Conservation (phyloP, 768 basidiomycete genomes). For the Rhodosporidiobolus sp. region DNA sequence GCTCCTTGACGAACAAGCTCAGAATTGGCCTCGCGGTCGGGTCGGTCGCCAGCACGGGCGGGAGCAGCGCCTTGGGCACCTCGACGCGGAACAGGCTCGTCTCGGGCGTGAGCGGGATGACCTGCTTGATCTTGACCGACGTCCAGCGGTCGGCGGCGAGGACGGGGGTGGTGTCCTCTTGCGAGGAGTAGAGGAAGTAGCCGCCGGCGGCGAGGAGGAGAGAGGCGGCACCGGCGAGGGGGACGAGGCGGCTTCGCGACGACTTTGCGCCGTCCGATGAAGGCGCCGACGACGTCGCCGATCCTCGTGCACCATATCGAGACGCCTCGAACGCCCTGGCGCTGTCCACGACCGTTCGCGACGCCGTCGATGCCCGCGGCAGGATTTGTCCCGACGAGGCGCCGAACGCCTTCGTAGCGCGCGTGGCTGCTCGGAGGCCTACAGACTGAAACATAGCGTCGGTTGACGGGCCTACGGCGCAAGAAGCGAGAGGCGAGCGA, state of each 20-base stretch:
- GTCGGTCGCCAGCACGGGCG: slow-evolving; percentile 5
- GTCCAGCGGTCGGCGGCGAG: slow-evolving; percentile 39
- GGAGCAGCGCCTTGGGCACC: slow-evolving; percentile 28
- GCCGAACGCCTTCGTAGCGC: no score
- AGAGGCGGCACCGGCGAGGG: neutral
- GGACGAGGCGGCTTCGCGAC: neutral
- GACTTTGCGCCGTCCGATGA: neutral
- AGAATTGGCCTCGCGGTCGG: slow-evolving; percentile 28
- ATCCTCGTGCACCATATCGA: neutral
- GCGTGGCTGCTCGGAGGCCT: no score
- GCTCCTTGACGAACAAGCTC: slow-evolving; percentile 42
- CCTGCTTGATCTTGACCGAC: slow-evolving; percentile 23
- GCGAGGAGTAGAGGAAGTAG: neutral
- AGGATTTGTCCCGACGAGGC: no score
- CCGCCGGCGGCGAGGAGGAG: neutral
- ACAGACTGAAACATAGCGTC: no score
- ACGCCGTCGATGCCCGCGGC: no score
- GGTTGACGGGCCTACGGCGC: no score
- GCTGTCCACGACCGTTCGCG: no score
- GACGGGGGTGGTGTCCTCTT: neutral
- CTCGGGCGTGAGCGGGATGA: slow-evolving; percentile 32
- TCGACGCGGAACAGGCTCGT: slow-evolving; percentile 36
- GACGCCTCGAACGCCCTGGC: no score
- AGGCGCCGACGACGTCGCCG: neutral
- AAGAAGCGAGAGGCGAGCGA: no score